Percentiles rank a stretch among this genome's conserved stretches.
Conservation (phyloP, 2,329 filamentous ascomycete genomes). For the Pseudogymnoascus sp. region DNA sequence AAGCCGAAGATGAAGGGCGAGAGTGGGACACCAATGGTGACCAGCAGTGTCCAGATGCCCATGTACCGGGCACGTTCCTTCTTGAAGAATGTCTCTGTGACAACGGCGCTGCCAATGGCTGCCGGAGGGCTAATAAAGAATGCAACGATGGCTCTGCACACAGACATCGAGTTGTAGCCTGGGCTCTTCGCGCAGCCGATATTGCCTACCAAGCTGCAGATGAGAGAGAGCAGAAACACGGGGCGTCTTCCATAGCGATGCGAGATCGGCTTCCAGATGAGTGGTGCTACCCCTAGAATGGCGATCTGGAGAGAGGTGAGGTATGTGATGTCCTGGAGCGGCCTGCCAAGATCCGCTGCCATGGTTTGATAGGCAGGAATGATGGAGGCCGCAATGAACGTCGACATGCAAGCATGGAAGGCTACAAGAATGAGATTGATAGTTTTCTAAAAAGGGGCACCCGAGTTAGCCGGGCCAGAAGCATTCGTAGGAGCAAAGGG, state of each 20-base stretch:
- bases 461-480: neutral
- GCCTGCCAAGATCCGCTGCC: slow-evolving; percentile 36
- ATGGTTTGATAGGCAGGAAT: slow-evolving; percentile 43
- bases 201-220: slow-evolving; percentile 39
- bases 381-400: slow-evolving; percentile 42
- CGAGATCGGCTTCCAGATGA: slow-evolving; percentile 46
- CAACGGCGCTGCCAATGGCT: slow-evolving; percentile 46
- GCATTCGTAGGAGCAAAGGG: neutral
- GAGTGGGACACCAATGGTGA: slow-evolving; percentile 14
- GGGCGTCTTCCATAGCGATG: slow-evolving; percentile 43
- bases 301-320: slow-evolving; percentile 44
- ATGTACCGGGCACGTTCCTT: slow-evolving; percentile 43
- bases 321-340: slow-evolving; percentile 38
- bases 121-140: slow-evolving; percentile 47
- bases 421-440: slow-evolving; percentile 41
- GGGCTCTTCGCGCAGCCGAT: slow-evolving; percentile 43
- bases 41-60: slow-evolving; percentile 43
- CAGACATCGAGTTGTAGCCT: slow-evolving; percentile 38
- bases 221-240: slow-evolving; percentile 40
- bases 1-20: slow-evolving; percentile 28
- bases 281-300: slow-evolving; percentile 41
- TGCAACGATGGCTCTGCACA: slow-evolving; percentile 39
- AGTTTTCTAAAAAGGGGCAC: slow-evolving; percentile 32
- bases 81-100: slow-evolving; percentile 48
- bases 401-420: slow-evolving; percentile 44